Evolutionary conservation across 2,329 filamentous ascomycete species (phyloP).

Genomic region (Fusarium nurragi): DNA sequence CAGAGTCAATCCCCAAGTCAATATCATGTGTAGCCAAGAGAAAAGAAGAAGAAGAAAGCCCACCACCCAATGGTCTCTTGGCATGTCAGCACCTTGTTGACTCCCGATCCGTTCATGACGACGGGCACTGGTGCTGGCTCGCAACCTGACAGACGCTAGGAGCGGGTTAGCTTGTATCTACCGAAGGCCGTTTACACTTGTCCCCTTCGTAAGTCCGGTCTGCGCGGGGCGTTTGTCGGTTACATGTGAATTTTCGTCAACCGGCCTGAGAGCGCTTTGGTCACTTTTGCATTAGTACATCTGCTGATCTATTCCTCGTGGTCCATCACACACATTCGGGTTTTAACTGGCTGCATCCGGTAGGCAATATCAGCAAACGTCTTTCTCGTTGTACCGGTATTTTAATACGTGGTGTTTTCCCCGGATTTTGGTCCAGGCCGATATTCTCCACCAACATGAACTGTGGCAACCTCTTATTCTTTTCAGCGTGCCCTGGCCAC

Average conservation of each 20-base stretch:
- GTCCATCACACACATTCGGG: neutral
- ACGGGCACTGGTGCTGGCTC: too few relatives aligned
- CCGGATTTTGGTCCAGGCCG: neutral
- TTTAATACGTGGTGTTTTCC: conserved; percentile 2
- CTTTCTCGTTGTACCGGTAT: neutral
- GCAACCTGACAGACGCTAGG: too few relatives aligned
- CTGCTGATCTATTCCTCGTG: conserved; percentile 12
- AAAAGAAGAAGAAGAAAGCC: neutral
- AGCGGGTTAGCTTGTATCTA: neutral
- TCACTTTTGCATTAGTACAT: neutral
- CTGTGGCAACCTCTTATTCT: neutral
- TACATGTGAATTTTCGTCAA: conserved; percentile 41
- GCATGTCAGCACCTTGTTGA: conserved; percentile 33
- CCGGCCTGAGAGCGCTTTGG: neutral
- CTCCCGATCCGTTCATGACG: neutral
- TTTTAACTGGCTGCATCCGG: neutral
- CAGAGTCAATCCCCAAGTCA: neutral
- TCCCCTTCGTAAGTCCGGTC: too few relatives aligned
- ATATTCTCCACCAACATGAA: neutral
- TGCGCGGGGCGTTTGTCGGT: too few relatives aligned
- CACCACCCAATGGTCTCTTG: conserved; percentile 4
- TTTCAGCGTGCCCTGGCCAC: neutral
- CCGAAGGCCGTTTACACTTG: too few relatives aligned
- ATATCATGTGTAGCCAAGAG: conserved; percentile 9
- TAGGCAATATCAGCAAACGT: neutral